Base-by-base conservation (phyloP, 1,139 yeast species). In the Yamadazyma mexicana region DNA sequence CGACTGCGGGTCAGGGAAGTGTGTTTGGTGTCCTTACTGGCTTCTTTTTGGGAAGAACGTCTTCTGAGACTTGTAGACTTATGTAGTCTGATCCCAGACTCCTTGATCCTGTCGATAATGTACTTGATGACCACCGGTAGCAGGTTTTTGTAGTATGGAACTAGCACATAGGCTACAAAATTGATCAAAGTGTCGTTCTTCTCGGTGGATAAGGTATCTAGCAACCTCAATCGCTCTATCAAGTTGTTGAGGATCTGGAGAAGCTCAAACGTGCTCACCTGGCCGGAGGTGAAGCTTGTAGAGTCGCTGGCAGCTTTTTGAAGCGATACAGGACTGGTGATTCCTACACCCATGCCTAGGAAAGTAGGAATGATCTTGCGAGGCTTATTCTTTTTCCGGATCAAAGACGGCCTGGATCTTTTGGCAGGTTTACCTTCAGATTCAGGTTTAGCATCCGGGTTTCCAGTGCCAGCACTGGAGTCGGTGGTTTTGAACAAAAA, bases 151-250 rank as follows among this genome's bases (percentile, higher is more conserved):
- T 66, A 80, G 52, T 73, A 78, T 0, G 85, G 85, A 0, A 79
- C 67, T 4, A 80, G 46, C 5, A 79, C 79, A 47, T 73, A 74
- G 1, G 73, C 77, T 31, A 78, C 58, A 51, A 77, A 80, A 4
- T 79, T 80, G 1, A 77, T 60, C 16, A 74, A 58, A 4, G 59
- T 58, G 2, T 61, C 54, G 7, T 58, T 57, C 4, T 61, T 56
- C 3, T 56, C 50, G 4, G 65, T 68, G 31, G 70, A 51, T 11
- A 81, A 52, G 2, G 79, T 67, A 48, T 80, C 85, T 71, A 81
- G 69, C 32, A 81, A 69, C 12, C 75, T 70, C 50, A 80, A 59
- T 45, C 80, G 70, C 50, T 80, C 87, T 3, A 79, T 54, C 28
- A 75, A 62, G 3, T 74, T 56, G 44, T 74, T 76, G 32, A 79